Percentiles rank a stretch among this genome's conserved stretches.
Conservation (phyloP, 1,139 yeast genomes). For the Pichia sp. region DNA sequence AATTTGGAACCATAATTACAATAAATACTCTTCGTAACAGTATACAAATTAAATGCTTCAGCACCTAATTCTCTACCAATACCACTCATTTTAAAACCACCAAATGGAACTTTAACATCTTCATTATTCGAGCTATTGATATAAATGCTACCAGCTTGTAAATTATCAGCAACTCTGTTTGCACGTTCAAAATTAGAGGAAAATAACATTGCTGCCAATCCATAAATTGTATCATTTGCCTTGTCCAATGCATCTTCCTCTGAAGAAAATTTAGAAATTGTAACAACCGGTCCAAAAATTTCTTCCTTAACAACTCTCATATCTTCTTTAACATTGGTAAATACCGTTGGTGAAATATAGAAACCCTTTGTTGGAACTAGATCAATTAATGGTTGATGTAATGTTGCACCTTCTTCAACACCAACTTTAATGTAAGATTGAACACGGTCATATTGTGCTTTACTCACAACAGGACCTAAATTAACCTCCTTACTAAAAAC, state of each 20-base stretch:
- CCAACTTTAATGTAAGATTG: slow-evolving; percentile 62
- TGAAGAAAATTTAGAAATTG: slow-evolving; percentile 61
- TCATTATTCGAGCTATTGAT: slow-evolving; percentile 79
- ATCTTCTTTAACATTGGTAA: slow-evolving; percentile 52
- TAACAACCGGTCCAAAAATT: slow-evolving; percentile 90
- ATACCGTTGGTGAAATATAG: slow-evolving; percentile 64
- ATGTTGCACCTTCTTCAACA: slow-evolving; percentile 58
- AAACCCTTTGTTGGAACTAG: slow-evolving; percentile 42
- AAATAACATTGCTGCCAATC: slow-evolving; percentile 76
- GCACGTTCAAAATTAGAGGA: slow-evolving; percentile 57
- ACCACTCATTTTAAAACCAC: slow-evolving; percentile 78
- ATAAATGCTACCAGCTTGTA: slow-evolving; percentile 84
- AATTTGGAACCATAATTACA: slow-evolving; percentile 39
- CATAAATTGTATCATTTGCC: slow-evolving; percentile 72
- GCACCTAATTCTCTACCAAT: slow-evolving; percentile 86
- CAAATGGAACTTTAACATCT: slow-evolving; percentile 73
- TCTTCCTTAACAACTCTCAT: slow-evolving; percentile 62
- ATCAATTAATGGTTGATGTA: slow-evolving; percentile 13
- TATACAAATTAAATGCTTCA: slow-evolving; percentile 69
- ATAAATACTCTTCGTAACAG: slow-evolving; percentile 64
- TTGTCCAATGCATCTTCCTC: slow-evolving; percentile 55
- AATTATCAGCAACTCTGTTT: slow-evolving; percentile 53
- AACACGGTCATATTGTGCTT: slow-evolving; percentile 62
- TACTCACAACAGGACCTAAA: slow-evolving; percentile 77
- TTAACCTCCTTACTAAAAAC: slow-evolving; percentile 50